phyloP scores from a whole-genome alignment of 768 basidiomycete species.

The Russula abietina region DNA sequence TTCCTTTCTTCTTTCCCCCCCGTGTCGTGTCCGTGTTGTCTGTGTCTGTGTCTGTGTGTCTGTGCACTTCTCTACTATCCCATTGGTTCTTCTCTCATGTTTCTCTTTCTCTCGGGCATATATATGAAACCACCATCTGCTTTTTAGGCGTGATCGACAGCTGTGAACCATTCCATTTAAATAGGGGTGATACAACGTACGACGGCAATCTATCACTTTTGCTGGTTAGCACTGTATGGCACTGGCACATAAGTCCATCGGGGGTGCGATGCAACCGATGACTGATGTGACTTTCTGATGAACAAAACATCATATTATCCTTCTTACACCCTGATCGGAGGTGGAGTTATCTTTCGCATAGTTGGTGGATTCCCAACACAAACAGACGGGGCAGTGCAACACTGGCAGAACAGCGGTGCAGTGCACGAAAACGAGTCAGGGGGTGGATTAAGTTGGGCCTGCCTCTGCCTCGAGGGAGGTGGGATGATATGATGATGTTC shows the following conservation, averaged over 20 bases:
- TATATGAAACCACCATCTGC: not conserved
- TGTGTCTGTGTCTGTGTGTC: not conserved
- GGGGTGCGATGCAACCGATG: conserved; percentile 12
- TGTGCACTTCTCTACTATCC: not conserved
- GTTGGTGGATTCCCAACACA: not conserved
- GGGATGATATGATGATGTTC: too few relatives aligned
- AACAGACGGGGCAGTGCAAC: conserved; percentile 10
- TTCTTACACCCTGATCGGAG: conserved; percentile 6
- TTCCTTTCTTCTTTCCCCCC: not conserved
- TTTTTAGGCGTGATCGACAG: not conserved
- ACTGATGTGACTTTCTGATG: conserved; percentile 18
- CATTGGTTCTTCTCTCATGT: not conserved
- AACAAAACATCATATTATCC: not conserved
- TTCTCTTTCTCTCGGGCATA: not conserved
- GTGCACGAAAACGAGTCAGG: conserved; percentile 1
- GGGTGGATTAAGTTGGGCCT: too few relatives aligned
- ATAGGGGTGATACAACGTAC: not conserved
- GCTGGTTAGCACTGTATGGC: conserved; percentile 8
- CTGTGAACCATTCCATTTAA: not conserved
- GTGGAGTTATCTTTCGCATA: not conserved
- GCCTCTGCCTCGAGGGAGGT: not conserved
- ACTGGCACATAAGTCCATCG: not conserved
- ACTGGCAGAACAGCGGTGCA: conserved; percentile 13
- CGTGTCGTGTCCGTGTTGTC: too few relatives aligned
- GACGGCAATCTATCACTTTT: conserved; percentile 6